Conservation (phyloP, 345 rosid genomes). For the Lumnitzera racemosa region DNA sequence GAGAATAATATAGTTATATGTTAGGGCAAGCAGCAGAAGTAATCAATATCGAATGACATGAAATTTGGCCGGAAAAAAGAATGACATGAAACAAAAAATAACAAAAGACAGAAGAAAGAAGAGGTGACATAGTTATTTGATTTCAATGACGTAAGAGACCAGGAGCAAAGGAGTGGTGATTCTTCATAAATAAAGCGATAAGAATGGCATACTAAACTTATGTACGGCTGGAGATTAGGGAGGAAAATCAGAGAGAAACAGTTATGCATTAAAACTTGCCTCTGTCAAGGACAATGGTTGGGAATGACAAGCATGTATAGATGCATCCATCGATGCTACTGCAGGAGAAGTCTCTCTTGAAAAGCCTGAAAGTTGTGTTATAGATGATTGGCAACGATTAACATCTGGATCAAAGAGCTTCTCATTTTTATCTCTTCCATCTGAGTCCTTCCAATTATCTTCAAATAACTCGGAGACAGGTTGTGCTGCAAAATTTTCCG, state of each 20-base stretch:
- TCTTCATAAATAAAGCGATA: too few species aligned
- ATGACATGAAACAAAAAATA: too few species aligned
- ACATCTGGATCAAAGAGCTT: constrained; percentile 38
- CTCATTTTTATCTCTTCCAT: constrained; percentile 23
- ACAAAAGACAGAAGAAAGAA: too few species aligned
- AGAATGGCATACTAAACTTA: too few species aligned
- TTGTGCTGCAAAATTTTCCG: constrained; percentile 27
- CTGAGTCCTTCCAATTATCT: constrained; percentile 25
- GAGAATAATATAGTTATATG: too few species aligned
- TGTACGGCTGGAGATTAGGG: too few species aligned
- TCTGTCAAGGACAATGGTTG: constrained; percentile 61
- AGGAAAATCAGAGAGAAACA: neutral
- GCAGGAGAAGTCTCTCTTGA: constrained; percentile 37
- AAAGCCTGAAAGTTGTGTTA: constrained; percentile 56
- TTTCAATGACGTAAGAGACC: too few species aligned
- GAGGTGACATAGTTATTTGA: too few species aligned
- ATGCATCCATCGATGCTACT: constrained; percentile 38
- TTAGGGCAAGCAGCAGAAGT: too few species aligned
- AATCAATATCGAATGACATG: too few species aligned
- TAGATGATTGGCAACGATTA: constrained; percentile 61
- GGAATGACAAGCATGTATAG: constrained; percentile 67
- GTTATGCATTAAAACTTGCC: constrained; percentile 23
- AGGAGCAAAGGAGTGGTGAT: too few species aligned
- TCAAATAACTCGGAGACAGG: constrained; percentile 30
- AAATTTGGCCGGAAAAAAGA: too few species aligned